Evolutionary conservation across 2,329 filamentous ascomycete genomes (phyloP), one percentile per base, ranked within the genome.

Genomic region (Penicillium aurantiogriseum): DNA sequence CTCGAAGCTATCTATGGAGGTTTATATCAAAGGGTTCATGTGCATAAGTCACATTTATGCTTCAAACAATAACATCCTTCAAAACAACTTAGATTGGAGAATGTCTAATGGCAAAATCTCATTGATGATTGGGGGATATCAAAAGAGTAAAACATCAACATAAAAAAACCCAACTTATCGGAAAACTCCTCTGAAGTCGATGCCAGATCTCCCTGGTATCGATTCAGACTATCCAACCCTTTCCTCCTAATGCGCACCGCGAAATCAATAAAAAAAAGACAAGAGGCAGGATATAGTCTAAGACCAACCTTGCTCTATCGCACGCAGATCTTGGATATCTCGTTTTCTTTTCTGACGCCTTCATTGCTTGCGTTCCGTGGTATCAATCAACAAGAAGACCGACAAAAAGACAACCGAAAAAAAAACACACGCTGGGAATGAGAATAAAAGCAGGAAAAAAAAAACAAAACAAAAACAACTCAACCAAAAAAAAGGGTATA

Each of bases 401-500:
- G 56, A 57, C 46, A 57, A 56, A 49, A 58, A 23, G 54, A 54
- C 54, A 62, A 51, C 54, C 15, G 35, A 56, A 60, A 48, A 61
- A 56, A 59, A 48, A 46, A 45, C 49, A 53, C 54, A 53, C 57
- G 57, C 58, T 58, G 54, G 55, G 47, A 58, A 47, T 51, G 44
- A 60, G 56, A 51, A 60, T 59, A 54, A 55, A 63, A 64, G 58
- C 38, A 63, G 56, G 33, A 51, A 67, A 61, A 60, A 62, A 63
- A 62, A 67, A 44, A 63, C 55, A 67, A 44, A 9, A 27, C 58
- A 79, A 74, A 76, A 75, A 76, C 76, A 74, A 64, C 62, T 67
- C 66, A 64, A 69, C 60, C 60, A 67, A 65, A 69, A 72, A 71
- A 71, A 61, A 74, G 75, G 75, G 75, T 77, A 77, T 77, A 77